A percentile compares a stretch with the other conserved stretches of the same genome.
Evolutionary conservation across 225 moss, liverwort and hornwort genomes (phyloP).

Genomic region (Pseudisothecium myosuroides): DNA sequence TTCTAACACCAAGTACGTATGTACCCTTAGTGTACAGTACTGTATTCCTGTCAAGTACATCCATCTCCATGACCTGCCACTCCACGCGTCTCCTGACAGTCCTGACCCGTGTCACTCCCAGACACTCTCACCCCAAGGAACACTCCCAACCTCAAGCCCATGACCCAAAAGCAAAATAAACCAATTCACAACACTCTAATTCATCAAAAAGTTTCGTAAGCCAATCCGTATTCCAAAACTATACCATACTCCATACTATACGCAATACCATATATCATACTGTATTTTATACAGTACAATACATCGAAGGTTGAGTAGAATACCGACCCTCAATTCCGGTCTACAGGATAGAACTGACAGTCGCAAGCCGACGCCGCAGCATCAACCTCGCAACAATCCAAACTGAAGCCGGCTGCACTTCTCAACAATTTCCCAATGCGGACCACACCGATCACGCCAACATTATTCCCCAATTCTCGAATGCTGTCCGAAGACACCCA

Average conservation of each 20-base stretch:
- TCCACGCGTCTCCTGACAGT: background rate
- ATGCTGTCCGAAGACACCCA: background rate
- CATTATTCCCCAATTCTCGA: too few species aligned
- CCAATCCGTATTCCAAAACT: background rate
- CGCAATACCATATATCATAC: background rate
- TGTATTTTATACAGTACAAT: background rate
- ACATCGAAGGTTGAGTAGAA: background rate
- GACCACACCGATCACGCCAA: background rate
- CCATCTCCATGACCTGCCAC: background rate
- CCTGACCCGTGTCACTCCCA: background rate
- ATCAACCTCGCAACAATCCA: background rate
- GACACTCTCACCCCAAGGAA: background rate
- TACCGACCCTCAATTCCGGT: background rate
- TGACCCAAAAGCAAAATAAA: background rate
- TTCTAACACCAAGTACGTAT: background rate
- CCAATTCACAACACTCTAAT: background rate
- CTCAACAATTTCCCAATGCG: background rate
- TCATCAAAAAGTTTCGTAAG: background rate
- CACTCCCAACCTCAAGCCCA: background rate
- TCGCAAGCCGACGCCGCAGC: background rate
- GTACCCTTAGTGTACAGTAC: background rate
- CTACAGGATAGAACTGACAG: background rate
- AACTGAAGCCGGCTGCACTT: background rate
- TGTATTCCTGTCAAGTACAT: background rate
- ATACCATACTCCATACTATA: background rate